Conservation (phyloP, 495 filamentous ascomycete species). For the Bryoglossum gracile region DNA sequence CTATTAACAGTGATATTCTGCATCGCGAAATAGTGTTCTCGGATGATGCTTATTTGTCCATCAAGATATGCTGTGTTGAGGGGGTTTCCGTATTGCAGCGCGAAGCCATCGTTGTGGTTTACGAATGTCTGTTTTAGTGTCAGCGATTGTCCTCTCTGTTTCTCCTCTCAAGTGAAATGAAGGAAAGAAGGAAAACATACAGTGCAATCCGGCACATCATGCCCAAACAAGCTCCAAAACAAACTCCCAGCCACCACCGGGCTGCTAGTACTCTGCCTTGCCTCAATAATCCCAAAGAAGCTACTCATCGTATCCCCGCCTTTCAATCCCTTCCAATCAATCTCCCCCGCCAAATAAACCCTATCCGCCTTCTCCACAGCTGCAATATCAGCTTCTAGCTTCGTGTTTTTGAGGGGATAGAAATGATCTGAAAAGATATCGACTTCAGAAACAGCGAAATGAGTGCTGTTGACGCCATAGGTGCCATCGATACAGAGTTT, state of each 20-base stretch:
- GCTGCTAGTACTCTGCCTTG: slow-evolving; percentile 22
- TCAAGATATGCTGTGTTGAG: slow-evolving; percentile 34
- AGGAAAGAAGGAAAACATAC: slow-evolving; percentile 23
- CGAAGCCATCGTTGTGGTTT: slow-evolving; percentile 37
- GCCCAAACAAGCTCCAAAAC: slow-evolving; percentile 47
- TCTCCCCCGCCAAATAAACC: slow-evolving; percentile 45
- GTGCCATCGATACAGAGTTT: slow-evolving; percentile 49
- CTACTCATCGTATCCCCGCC: slow-evolving; percentile 30
- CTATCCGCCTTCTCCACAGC: slow-evolving; percentile 34
- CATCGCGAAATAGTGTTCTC: slow-evolving; percentile 41
- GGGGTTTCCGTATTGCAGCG: slow-evolving; percentile 41
- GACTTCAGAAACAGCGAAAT: slow-evolving; percentile 39
- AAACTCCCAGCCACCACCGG: slow-evolving; percentile 35
- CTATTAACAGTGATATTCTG: slow-evolving; percentile 19
- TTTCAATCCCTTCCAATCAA: slow-evolving; percentile 39
- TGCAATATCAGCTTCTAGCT: slow-evolving; percentile 36
- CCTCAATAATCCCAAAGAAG: slow-evolving; percentile 40
- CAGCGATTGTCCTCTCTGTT: too few relatives aligned
- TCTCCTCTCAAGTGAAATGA: background rate
- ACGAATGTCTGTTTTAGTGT: slow-evolving; percentile 28
- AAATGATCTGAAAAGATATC: slow-evolving; percentile 49
- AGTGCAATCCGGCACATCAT: slow-evolving; percentile 41
- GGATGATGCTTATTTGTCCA: slow-evolving; percentile 36
- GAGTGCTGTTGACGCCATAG: slow-evolving; percentile 46
- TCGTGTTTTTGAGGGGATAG: slow-evolving; percentile 40